Conservation (phyloP, 768 basidiomycete species). For the Termitomyces sp. region DNA sequence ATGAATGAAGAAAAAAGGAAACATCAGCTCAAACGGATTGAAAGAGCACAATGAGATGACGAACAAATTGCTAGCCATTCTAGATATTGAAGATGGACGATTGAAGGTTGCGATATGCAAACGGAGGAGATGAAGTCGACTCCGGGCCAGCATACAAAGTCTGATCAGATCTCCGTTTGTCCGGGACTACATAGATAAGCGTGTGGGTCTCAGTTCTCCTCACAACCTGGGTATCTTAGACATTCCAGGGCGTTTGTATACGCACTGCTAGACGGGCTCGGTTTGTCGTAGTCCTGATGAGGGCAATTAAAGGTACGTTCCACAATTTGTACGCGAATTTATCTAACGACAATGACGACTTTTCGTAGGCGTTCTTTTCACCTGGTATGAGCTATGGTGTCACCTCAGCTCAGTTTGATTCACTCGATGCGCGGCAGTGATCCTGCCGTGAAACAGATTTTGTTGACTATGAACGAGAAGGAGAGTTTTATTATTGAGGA, state of each 20-base stretch:
- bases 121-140: background rate
- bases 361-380: background rate
- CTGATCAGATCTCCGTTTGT: conserved; percentile 1
- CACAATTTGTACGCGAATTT: background rate
- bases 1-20: background rate
- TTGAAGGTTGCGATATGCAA: background rate
- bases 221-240: background rate
- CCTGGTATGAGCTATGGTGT: conserved; percentile 45
- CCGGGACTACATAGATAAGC: no score
- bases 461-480: conserved; percentile 79
- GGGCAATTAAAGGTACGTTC: conserved; percentile 1
- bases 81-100: background rate
- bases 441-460: conserved; percentile 73
- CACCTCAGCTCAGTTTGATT: conserved; percentile 71
- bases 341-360: background rate
- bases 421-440: conserved; percentile 34
- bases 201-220: no score
- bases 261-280: conserved; percentile 20
- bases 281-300: background rate
- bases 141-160: background rate
- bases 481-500: conserved; percentile 84
- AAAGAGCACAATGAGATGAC: background rate
- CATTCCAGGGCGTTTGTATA: background rate
- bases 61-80: conserved; percentile 1
- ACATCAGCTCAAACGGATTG: background rate